Evolutionary conservation across 2,329 filamentous ascomycete species (phyloP).

Genomic region (Sporothrix protearum): DNA sequence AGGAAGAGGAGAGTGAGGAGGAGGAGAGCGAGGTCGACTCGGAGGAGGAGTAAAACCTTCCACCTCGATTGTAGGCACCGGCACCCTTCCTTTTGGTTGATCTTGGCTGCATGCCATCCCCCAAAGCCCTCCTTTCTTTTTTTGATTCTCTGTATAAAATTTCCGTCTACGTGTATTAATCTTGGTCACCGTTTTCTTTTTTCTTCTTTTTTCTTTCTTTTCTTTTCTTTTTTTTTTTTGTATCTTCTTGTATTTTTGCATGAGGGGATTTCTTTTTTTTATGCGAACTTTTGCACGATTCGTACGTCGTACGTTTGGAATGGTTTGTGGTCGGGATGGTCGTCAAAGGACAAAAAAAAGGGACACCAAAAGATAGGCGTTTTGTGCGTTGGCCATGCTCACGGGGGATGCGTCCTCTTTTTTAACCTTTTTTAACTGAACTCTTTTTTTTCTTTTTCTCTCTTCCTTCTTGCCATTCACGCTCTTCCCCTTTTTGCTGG

Average conservation of each 20-base stretch:
- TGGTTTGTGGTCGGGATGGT: neutral
- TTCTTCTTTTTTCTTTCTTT: neutral
- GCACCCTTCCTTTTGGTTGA: neutral
- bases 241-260: neutral
- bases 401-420: neutral
- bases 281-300: neutral
- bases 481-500: neutral
- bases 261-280: neutral
- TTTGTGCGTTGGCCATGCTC: neutral
- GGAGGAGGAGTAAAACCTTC: slow-evolving; percentile 41
- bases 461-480: neutral
- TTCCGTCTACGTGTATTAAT: slow-evolving; percentile 1
- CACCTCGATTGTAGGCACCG: too few relatives aligned
- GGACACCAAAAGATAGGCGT: slow-evolving; percentile 16
- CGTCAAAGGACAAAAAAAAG: slow-evolving; percentile 2
- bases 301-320: slow-evolving; percentile 7
- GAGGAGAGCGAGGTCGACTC: slow-evolving; percentile 41
- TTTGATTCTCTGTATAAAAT: slow-evolving; percentile 21
- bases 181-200: neutral
- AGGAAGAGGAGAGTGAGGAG: slow-evolving; percentile 46
- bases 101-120: neutral
- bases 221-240: neutral
- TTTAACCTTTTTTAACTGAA: neutral
- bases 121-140: neutral
- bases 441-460: neutral